Base-by-base conservation (phyloP, 257 asterid species). In the Solanum tarapatanum region DNA sequence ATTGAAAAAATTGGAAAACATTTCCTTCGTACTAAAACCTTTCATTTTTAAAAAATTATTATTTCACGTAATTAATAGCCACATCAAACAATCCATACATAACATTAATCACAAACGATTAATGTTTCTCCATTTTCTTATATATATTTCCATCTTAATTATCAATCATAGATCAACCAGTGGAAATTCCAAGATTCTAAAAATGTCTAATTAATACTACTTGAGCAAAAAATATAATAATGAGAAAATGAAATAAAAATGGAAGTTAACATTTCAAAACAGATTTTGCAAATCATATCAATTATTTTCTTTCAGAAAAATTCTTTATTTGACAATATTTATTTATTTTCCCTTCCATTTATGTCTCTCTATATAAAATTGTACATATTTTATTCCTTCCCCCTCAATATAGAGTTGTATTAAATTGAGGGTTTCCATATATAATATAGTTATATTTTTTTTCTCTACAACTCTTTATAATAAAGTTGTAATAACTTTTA, bases 111-210 rank as follows among this genome's bases (percentile, higher is more conserved):
- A 16, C 60, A 51, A 5, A 16, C 23, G 8, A 16, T 51, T 51
- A 5, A 51, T 51, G 24, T 55, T 55, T 55, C 64, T 19, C 64
- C 35, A n/a, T 39, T 73, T 36, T 23, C 89, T 83, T 48, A 51
- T 90, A 41, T 87, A 84, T 74, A 83, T 92, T 35, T 35, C 87
- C 70, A 23, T 26, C 41, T 37, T 23, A 75, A 36, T 37, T 75
- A n/a, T 23, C 58, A 75, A 75, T 37, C 82, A 75, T 5, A 16
- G 23, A 48, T 48, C 21, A 45, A 48, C 60, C 21, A 48, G 17
- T 75, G 8, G 17, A 23, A 75, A 75, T 75, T 23, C 83, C 8
- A 75, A 23, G 51, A 75, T 36, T 41, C 36, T 77, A n/a, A n/a
- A 79, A 79, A 24, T 41, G 12, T 41, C 36, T 26, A 79, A 79